A percentile compares a stretch with the other conserved stretches of the same genome.
These are phyloP conservation scores for Backusella tuberculispora DNA, from an alignment of 192 early-diverging fungal species.

Conservation along the genomic window DNA sequence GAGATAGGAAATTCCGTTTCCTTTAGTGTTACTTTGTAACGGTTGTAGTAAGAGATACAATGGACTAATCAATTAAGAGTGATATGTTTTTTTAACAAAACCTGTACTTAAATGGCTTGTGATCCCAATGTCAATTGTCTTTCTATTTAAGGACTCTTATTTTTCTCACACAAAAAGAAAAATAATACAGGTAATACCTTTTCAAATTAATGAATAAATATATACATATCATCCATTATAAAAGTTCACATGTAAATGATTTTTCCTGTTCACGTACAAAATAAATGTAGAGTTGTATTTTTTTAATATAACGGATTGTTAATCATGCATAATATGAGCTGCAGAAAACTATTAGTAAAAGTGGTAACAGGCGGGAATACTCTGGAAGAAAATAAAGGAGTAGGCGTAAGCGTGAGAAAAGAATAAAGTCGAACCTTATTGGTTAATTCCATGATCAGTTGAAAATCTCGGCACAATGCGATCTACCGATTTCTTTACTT, in stretches of 20 bases:
- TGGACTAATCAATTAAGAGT: neutral
- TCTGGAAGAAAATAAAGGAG: neutral
- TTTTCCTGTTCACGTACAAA: neutral
- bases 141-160: neutral
- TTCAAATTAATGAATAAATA: neutral
- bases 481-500: neutral
- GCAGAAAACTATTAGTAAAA: neutral
- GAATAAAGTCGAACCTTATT: neutral
- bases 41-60: neutral
- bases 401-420: neutral
- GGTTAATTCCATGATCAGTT: neutral
- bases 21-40: neutral
- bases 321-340: neutral
- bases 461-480: neutral
- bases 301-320: neutral
- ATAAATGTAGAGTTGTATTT: neutral
- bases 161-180: slow-evolving; percentile 1
- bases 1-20: neutral
- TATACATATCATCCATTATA: too few relatives aligned
- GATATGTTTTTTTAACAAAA: neutral
- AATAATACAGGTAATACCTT: neutral
- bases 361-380: neutral
- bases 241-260: too few relatives aligned
- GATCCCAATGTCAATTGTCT: slow-evolving; percentile 1
- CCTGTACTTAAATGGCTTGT: neutral